A percentile compares a stretch with the other conserved stretches of the same genome.
These are phyloP conservation scores for Neoscytalidium dimidiatum DNA, from an alignment of 2,329 filamentous ascomycete genomes.

Conservation along the genomic window DNA sequence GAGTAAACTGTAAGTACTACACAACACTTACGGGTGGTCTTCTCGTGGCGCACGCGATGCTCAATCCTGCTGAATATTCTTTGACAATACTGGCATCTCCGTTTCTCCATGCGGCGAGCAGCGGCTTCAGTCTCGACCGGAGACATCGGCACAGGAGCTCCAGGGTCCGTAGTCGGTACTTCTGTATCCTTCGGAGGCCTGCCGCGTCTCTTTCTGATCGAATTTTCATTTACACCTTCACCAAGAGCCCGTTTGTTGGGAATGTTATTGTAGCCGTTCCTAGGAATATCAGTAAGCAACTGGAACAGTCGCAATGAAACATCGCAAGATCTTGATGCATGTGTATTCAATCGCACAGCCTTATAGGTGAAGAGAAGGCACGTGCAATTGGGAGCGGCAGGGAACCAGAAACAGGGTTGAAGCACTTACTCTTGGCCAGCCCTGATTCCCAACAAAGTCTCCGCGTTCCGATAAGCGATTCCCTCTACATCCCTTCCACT, in stretches of 20 bases:
- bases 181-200: neutral
- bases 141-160: neutral
- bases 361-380: too few relatives aligned
- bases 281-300: neutral
- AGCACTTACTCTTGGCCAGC: conserved; percentile 13
- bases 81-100: conserved; percentile 12
- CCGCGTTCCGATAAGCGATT: conserved; percentile 55
- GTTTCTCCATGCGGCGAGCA: conserved; percentile 8
- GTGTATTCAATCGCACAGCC: too few relatives aligned
- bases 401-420: neutral
- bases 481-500: conserved; percentile 50
- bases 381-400: too few relatives aligned
- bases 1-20: neutral
- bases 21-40: conserved; percentile 14
- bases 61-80: conserved; percentile 17
- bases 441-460: conserved; percentile 28
- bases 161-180: neutral
- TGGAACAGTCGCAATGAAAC: neutral
- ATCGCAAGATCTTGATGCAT: too few relatives aligned
- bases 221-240: conserved; percentile 7
- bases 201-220: neutral
- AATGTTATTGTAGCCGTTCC: neutral
- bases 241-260: neutral
- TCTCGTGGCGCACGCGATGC: conserved; percentile 14
- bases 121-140: neutral